Evolutionary conservation across 2,329 filamentous ascomycete species (phyloP).

Genomic region (Pseudogymnoascus sp.): DNA sequence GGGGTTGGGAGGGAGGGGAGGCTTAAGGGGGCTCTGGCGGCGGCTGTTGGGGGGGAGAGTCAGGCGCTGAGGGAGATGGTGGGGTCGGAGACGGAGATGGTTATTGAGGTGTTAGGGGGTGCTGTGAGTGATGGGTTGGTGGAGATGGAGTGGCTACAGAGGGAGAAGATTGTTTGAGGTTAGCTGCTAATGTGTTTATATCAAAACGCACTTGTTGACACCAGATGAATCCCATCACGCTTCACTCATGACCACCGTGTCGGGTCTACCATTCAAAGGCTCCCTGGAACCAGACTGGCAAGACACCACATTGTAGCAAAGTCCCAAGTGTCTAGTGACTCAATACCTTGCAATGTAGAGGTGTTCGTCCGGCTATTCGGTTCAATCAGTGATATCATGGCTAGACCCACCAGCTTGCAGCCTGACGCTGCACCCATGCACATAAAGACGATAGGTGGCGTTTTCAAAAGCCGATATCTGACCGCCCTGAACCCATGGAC

Average conservation of each 20-base stretch:
- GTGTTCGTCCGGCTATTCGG: background rate
- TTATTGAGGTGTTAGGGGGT: slow-evolving; percentile 36
- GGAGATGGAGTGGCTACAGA: slow-evolving; percentile 13
- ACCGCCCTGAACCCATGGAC: background rate
- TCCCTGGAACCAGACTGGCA: background rate
- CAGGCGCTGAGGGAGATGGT: slow-evolving; percentile 32
- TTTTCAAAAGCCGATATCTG: background rate
- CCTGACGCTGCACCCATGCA: background rate
- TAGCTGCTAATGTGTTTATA: background rate
- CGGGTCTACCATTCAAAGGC: background rate
- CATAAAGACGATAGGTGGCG: background rate
- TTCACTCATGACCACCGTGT: background rate
- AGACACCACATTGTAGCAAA: background rate
- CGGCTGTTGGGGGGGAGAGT: slow-evolving; percentile 34
- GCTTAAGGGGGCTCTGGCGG: slow-evolving; percentile 39
- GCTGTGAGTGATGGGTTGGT: slow-evolving; percentile 45
- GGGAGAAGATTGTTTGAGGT: background rate
- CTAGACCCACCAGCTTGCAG: background rate
- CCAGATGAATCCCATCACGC: background rate
- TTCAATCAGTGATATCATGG: background rate
- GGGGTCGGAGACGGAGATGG: slow-evolving; percentile 28
- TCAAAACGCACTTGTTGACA: background rate
- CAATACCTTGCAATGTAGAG: background rate
- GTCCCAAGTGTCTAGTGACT: background rate
- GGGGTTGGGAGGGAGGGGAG: slow-evolving; percentile 34